Evolutionary conservation across 2,329 filamentous ascomycete genomes (phyloP), one percentile per base, ranked within the genome.

Genomic region (Venturia pyrina): DNA sequence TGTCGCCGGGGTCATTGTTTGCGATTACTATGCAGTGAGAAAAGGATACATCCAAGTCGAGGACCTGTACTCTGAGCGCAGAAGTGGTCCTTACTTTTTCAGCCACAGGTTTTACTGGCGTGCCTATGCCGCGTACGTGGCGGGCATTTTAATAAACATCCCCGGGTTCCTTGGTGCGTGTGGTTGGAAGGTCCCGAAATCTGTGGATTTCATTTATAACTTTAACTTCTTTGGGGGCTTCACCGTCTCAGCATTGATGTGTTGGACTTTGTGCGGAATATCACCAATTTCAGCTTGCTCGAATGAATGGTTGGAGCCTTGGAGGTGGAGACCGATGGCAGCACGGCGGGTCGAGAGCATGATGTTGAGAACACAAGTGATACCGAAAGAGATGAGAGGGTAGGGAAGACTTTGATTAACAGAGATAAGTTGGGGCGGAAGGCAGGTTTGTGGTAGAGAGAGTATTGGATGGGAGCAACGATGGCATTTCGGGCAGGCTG

Each of bases 211-310:
- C 73, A 86, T 97, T 67, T 97, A 96, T 80, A 90, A 92, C 69
- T 73, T 97, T 71, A 96, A 96, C 76, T 97, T 93, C 80, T 96
- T 97, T 75, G 84, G 84, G 56, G 93, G 93, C 0, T 93, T 96
- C 73, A 80, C 91, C 60, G 83, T 96, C 13, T 84, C 90, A 0
- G 79, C 80, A 0, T 73, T 69, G 0, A 77, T 87, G 8, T 97
- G 97, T 77, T 96, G 85, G 78, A 65, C 75, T 0, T 80, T 96
- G 1, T 92, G 88, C 74, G 83, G 78, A 66, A 43, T 92, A 34
- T 89, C 78, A 68, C 91, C 91, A 0, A 77, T 96, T 0, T 88
- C 89, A 0, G 91, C 89, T 0, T 87, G 83, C 5, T 93, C 89
- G 72, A 28, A 43, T n/a, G 15, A 62, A 8, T 96, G 92, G 92